phyloP scores from a whole-genome alignment of 2,329 filamentous ascomycete species.

The Annulohypoxylon truncatum region DNA sequence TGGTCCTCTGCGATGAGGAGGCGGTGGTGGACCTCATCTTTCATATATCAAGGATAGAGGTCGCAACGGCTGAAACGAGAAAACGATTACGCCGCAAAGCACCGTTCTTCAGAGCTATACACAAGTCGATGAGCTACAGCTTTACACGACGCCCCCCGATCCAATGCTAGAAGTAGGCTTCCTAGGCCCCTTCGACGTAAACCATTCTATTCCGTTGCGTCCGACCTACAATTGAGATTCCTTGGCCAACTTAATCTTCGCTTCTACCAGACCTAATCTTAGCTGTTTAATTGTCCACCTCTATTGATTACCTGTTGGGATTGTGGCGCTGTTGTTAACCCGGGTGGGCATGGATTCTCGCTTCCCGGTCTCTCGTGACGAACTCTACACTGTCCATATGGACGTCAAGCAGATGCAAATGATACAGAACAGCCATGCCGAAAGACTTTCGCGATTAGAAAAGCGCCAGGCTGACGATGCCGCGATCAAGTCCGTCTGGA shows the following conservation, averaged over 20 bases:
- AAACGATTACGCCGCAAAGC: constrained; percentile 27
- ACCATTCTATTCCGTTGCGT: constrained; percentile 26
- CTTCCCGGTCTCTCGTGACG: constrained; percentile 69
- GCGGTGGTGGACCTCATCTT: constrained; percentile 50
- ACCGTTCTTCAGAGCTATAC: constrained; percentile 20
- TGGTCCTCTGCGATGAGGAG: constrained; percentile 53
- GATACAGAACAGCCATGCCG: constrained; percentile 70
- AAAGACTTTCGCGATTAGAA: constrained; percentile 71
- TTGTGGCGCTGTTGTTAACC: constrained; percentile 30
- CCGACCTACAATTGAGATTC: constrained; percentile 9
- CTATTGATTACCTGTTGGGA: constrained; percentile 20
- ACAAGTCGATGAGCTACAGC: constrained; percentile 38
- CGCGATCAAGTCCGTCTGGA: constrained; percentile 87
- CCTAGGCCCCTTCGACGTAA: constrained; percentile 33
- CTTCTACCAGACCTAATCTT: constrained; percentile 2
- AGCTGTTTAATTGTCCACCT: constrained; percentile 5
- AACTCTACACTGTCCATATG: constrained; percentile 76
- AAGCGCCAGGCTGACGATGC: constrained; percentile 76
- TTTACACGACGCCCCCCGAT: constrained; percentile 32
- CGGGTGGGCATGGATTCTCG: constrained; percentile 71
- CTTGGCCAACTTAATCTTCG: constrained; percentile 1
- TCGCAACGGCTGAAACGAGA: constrained; percentile 36
- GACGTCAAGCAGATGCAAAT: constrained; percentile 76
- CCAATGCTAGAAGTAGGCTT: constrained; percentile 44
- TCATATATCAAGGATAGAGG: constrained; percentile 47